Conservation (phyloP, 129 eudicot species). For the Mikania micrantha region DNA sequence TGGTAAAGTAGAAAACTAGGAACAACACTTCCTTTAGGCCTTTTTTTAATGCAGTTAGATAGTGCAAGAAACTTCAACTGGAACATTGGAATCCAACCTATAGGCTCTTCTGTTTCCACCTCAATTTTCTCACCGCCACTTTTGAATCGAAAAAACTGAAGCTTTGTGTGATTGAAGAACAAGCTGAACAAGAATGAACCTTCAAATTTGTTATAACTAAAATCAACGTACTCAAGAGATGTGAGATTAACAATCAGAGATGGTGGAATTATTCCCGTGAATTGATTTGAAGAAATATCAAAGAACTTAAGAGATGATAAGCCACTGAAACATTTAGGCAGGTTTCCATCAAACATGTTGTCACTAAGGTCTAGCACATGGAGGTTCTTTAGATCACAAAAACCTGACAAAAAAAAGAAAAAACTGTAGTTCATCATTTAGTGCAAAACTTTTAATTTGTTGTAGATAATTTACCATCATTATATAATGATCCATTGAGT, state of each 20-base stretch:
- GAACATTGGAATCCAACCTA: conserved; percentile 14
- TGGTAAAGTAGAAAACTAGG: conserved; percentile 25
- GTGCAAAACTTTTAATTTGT: background rate
- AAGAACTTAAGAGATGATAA: conserved; percentile 21
- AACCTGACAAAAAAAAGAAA: background rate
- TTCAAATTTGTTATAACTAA: conserved; percentile 6
- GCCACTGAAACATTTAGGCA: conserved; percentile 12
- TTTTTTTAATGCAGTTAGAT: conserved; percentile 14
- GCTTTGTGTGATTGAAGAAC: conserved; percentile 22
- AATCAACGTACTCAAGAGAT: conserved; percentile 17
- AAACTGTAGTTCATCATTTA: background rate
- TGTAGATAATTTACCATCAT: background rate
- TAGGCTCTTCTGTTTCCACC: conserved; percentile 8
- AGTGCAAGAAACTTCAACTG: conserved; percentile 15
- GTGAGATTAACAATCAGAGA: background rate
- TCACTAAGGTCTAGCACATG: conserved; percentile 11
- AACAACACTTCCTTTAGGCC: background rate
- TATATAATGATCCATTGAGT: background rate
- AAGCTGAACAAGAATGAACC: too few species aligned
- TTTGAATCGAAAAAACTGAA: background rate
- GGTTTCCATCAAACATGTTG: conserved; percentile 10
- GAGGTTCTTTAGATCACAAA: conserved; percentile 22
- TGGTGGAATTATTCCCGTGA: background rate
- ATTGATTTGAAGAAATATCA: conserved; percentile 13
- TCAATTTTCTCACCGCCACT: background rate